phyloP scores from a whole-genome alignment of 371 early-diverging fungal genomes.

The Mortierella sp. region DNA sequence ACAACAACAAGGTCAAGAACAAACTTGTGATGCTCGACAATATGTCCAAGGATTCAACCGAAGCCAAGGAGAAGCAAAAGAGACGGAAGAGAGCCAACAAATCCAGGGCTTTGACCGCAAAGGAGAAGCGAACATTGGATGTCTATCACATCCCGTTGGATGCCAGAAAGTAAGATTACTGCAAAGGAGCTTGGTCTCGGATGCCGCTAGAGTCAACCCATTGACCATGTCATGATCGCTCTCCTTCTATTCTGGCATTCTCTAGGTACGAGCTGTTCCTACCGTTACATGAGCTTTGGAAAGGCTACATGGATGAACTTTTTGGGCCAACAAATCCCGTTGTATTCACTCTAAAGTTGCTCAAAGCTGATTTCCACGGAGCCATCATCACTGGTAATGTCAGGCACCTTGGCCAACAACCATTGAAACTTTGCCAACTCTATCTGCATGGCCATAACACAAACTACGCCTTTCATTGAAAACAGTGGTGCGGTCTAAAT shows the following conservation, averaged over 20 bases:
- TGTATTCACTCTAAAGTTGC: conserved; percentile 69
- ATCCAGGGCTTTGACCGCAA: conserved; percentile 66
- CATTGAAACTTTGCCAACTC: background rate
- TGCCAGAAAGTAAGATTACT: conserved; percentile 52
- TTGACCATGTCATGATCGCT: background rate
- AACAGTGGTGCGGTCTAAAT: conserved; percentile 82
- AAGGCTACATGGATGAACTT: conserved; percentile 79
- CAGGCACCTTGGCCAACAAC: background rate
- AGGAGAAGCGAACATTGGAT: conserved; percentile 65
- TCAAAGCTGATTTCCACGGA: conserved; percentile 91
- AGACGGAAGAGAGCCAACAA: conserved; percentile 41
- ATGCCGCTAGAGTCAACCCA: too few species aligned
- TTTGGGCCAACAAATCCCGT: conserved; percentile 50
- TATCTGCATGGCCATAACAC: background rate
- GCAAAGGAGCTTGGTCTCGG: background rate
- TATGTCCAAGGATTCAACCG: conserved; percentile 34
- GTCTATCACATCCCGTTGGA: conserved; percentile 75
- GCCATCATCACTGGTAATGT: conserved; percentile 79
- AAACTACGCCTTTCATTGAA: background rate
- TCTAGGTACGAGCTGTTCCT: conserved; percentile 69
- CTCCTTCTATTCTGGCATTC: background rate
- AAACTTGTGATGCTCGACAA: conserved; percentile 60
- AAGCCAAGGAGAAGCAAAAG: conserved; percentile 24
- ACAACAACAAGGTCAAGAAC: conserved; percentile 53
- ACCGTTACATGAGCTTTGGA: conserved; percentile 86